Base-by-base conservation (phyloP, 2,329 filamentous ascomycete genomes). In the Sporothrix schenckii region DNA sequence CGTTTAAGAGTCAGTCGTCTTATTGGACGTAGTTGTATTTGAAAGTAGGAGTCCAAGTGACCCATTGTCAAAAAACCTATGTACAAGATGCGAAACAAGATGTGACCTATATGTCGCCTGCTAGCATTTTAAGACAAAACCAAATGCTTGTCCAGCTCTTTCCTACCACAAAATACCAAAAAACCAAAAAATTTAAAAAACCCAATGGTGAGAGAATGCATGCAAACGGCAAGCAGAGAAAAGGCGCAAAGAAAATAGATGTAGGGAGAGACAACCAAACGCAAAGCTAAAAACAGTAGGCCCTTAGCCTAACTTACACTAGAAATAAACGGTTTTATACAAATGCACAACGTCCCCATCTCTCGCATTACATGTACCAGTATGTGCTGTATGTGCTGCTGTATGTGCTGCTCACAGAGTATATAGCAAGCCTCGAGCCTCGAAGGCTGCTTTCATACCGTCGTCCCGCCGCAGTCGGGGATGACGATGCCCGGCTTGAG, bases 401-500 rank as follows among this genome's bases (percentile, higher is more conserved):
- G 41, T 24, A 2, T 24, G 58, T 27, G 13, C 39, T 6, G 41
- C 58, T 47, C 39, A 27, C 13, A 19, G 24, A 63, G 27, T 27
- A 47, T 27, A 6, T 6, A 16, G 56, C 56, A n/a, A 21, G 21
- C 39, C 11, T 21, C 9, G 19, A 24, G 24, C 24, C 24, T 24
- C 24, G 24, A 21, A 10, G 30, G 16, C 30, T 39, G 27, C 54
- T 13, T 21, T 16, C 75, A 83, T 16, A 90, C 83, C 10, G 88
- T 91, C 82, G 91, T 88, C 39, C 93, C 93, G 30, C 85, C 90
- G 78, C 94, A 98, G 78, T 94, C 89, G 0, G 94, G 94, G 75
- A 98, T 97, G 78, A 87, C 89, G 76, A 98, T 81, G 1, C 94
- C 94, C 0, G 85, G 76, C 81, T 98, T 98, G 75, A 98, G 82